Evolutionary conservation across 495 filamentous ascomycete genomes (phyloP).

Genomic region (Talaromyces wortmannii): DNA sequence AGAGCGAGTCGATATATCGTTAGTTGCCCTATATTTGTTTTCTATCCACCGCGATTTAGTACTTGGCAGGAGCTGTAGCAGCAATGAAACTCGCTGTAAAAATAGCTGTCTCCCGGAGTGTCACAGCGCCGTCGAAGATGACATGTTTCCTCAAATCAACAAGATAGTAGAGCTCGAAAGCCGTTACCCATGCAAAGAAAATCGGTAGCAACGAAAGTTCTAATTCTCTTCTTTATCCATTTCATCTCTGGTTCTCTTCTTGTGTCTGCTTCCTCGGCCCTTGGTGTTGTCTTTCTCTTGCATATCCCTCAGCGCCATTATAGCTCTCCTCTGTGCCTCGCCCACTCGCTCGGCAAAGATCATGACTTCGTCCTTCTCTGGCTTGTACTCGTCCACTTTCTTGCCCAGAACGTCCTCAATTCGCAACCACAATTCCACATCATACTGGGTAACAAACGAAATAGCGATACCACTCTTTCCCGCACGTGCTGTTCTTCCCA

Average conservation of each 20-base stretch:
- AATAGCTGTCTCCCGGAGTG: too few relatives aligned
- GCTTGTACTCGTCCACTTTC: slow-evolving; percentile 61
- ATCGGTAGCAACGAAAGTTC: too few relatives aligned
- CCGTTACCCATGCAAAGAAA: too few relatives aligned
- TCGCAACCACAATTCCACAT: slow-evolving; percentile 76
- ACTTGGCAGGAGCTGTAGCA: too few relatives aligned
- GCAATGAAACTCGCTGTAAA: too few relatives aligned
- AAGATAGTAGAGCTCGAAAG: too few relatives aligned
- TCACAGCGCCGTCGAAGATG: too few relatives aligned
- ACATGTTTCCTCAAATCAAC: too few relatives aligned
- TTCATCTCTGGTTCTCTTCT: slow-evolving; percentile 57
- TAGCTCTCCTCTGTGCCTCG: slow-evolving; percentile 78
- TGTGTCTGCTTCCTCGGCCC: slow-evolving; percentile 7
- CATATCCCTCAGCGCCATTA: slow-evolving; percentile 73
- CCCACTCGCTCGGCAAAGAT: slow-evolving; percentile 68
- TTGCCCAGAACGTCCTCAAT: slow-evolving; percentile 81
- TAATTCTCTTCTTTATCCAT: slow-evolving; percentile 72
- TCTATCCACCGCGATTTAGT: too few relatives aligned
- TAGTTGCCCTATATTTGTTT: too few relatives aligned
- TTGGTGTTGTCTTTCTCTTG: slow-evolving; percentile 60
- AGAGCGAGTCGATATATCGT: too few relatives aligned
- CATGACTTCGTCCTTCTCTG: slow-evolving; percentile 80
- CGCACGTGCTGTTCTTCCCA: slow-evolving; percentile 87
- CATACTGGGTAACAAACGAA: slow-evolving; percentile 82
- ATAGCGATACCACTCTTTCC: slow-evolving; percentile 82